phyloP scores from a whole-genome alignment of 345 rosid genomes.

The Conringia planisiliqua region DNA sequence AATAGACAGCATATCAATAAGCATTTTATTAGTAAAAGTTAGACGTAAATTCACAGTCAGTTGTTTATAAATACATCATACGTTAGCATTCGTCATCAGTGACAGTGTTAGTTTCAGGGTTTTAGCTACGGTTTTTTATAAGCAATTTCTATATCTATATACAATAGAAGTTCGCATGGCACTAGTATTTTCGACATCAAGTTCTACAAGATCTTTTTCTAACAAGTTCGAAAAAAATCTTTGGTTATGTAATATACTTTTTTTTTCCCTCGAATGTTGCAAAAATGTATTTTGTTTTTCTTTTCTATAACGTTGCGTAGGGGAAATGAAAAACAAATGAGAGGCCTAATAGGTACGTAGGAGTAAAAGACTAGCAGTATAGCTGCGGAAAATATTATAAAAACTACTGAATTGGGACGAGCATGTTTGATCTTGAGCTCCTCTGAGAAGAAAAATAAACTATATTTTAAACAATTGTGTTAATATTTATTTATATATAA shows the following conservation, averaged over 20 bases:
- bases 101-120: conserved; percentile 17
- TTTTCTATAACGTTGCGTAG: background rate
- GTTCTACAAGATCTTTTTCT: background rate
- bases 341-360: conserved; percentile 10
- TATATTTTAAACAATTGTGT: background rate
- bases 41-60: conserved; percentile 16
- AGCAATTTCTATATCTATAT: background rate
- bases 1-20: background rate
- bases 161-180: background rate
- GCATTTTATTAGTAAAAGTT: background rate
- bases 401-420: conserved; percentile 26
- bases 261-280: background rate
- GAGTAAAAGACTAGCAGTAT: conserved; percentile 17
- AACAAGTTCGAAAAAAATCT: background rate
- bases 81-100: conserved; percentile 13
- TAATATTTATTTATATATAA: background rate
- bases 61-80: conserved; percentile 9
- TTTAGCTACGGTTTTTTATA: background rate
- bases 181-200: background rate
- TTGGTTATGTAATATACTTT: background rate
- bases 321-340: conserved; percentile 2
- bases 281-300: background rate
- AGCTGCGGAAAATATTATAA: conserved; percentile 24
- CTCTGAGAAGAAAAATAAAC: background rate
- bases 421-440: conserved; percentile 26